Evolutionary conservation across 495 filamentous ascomycete species (phyloP).

Genomic region (Lasiosphaeria ovina): DNA sequence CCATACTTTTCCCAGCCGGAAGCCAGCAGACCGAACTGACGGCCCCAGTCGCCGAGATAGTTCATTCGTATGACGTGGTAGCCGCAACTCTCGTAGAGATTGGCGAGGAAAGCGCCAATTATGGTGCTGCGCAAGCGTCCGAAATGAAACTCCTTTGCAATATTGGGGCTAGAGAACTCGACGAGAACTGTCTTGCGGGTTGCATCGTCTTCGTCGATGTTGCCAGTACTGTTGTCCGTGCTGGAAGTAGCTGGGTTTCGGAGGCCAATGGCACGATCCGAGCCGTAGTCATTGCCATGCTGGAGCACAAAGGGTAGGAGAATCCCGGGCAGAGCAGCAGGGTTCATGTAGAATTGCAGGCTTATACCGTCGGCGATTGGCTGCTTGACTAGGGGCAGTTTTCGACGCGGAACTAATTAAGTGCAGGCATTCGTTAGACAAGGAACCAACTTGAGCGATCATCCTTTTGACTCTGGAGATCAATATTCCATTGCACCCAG

Average conservation of each 20-base stretch:
- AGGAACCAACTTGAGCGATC: too few relatives aligned
- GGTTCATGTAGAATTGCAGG: not conserved
- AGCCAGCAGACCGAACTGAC: constrained; percentile 62
- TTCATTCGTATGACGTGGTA: constrained; percentile 64
- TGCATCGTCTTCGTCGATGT: too few relatives aligned
- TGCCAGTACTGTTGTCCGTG: constrained; percentile 43
- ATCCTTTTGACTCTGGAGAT: too few relatives aligned
- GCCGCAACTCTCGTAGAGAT: constrained; percentile 57
- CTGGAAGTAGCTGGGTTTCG: constrained; percentile 65
- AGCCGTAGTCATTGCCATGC: not conserved
- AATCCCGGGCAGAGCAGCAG: not conserved
- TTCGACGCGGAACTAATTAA: not conserved
- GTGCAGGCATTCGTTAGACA: too few relatives aligned
- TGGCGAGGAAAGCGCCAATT: constrained; percentile 63
- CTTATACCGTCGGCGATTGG: not conserved
- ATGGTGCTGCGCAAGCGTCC: constrained; percentile 67
- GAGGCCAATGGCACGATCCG: constrained; percentile 53
- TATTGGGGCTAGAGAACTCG: constrained; percentile 60
- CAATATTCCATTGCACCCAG: constrained; percentile 54
- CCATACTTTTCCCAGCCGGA: constrained; percentile 60
- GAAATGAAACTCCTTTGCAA: constrained; percentile 67
- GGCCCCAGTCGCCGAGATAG: constrained; percentile 68
- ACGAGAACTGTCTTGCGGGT: constrained; percentile 61
- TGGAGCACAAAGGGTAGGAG: not conserved
- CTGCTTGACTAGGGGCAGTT: not conserved